These are phyloP conservation scores for Apophysomyces sp. DNA, from an alignment of 371 early-diverging fungal genomes.

Conservation along the genomic window DNA sequence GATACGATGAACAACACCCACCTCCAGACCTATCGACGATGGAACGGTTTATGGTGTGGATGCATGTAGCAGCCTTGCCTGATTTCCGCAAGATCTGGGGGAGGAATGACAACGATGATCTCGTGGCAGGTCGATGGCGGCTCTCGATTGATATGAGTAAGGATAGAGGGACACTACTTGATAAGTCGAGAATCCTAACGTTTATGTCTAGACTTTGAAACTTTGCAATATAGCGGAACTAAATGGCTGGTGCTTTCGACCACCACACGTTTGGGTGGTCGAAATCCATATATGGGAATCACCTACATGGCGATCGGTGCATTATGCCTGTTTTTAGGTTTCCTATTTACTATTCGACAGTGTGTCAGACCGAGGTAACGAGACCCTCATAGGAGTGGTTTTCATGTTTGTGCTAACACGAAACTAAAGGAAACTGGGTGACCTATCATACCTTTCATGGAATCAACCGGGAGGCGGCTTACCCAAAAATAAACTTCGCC, in stretches of 20 bases:
- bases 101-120: conserved; percentile 56
- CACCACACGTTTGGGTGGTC: conserved; percentile 90
- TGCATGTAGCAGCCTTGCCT: conserved; percentile 95
- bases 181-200: background rate
- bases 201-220: conserved; percentile 71
- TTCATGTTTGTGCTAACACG: conserved; percentile 3
- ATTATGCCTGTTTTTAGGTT: conserved; percentile 81
- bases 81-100: conserved; percentile 97
- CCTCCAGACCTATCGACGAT: conserved; percentile 70
- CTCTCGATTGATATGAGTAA: conserved; percentile 67
- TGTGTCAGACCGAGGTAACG: conserved; percentile 83
- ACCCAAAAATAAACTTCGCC: conserved; percentile 22
- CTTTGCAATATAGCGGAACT: conserved; percentile 79
- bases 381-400: background rate
- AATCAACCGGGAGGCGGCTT: conserved; percentile 70
- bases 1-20: conserved; percentile 53
- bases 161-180: background rate
- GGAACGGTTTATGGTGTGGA: conserved; percentile 98
- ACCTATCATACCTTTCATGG: conserved; percentile 93
- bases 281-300: conserved; percentile 92
- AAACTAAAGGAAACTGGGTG: conserved; percentile 78
- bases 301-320: conserved; percentile 91
- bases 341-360: conserved; percentile 84
- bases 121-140: conserved; percentile 65
- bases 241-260: conserved; percentile 93